These are phyloP conservation scores for Neofusicoccum umdonicola DNA, from an alignment of 2,329 filamentous ascomycete species.

Conservation along the genomic window DNA sequence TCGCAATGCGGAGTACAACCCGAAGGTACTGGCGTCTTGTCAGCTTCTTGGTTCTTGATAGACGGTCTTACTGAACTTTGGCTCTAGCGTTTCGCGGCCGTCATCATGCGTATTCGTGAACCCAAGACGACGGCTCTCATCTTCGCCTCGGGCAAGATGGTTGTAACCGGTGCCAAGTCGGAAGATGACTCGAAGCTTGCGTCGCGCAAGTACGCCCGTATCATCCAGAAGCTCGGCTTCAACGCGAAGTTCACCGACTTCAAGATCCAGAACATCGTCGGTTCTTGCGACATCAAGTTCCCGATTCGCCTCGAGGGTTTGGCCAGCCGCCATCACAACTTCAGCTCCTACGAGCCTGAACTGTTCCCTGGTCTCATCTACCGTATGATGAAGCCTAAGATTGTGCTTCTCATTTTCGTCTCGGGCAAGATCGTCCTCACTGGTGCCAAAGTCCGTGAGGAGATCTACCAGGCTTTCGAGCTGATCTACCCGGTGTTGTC, in stretches of 20 bases:
- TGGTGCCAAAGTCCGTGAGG: slow-evolving; percentile 94
- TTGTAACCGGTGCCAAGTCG: slow-evolving; percentile 95
- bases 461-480: slow-evolving; percentile 61
- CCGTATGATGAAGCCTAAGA: slow-evolving; percentile 99
- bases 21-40: slow-evolving; percentile 69
- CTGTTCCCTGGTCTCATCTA: slow-evolving; percentile 99
- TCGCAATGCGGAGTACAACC: slow-evolving; percentile 97
- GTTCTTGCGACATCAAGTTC: slow-evolving; percentile 99
- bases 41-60: slow-evolving; percentile 30
- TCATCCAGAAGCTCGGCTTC: slow-evolving; percentile 99
- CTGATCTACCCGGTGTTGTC: slow-evolving; percentile 90
- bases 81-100: slow-evolving; percentile 87
- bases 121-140: slow-evolving; percentile 98
- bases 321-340: slow-evolving; percentile 96
- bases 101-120: slow-evolving; percentile 99
- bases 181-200: slow-evolving; percentile 98
- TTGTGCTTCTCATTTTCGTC: slow-evolving; percentile 95
- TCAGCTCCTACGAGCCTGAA: slow-evolving; percentile 98
- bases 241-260: slow-evolving; percentile 99
- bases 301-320: slow-evolving; percentile 95
- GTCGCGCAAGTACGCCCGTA: slow-evolving; percentile 94
- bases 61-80: slow-evolving; percentile 31
- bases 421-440: slow-evolving; percentile 98
- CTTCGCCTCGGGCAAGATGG: slow-evolving; percentile 99
- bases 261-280: slow-evolving; percentile 99